Conservation (phyloP, 257 asterid species). For the Capsicum pubescens region DNA sequence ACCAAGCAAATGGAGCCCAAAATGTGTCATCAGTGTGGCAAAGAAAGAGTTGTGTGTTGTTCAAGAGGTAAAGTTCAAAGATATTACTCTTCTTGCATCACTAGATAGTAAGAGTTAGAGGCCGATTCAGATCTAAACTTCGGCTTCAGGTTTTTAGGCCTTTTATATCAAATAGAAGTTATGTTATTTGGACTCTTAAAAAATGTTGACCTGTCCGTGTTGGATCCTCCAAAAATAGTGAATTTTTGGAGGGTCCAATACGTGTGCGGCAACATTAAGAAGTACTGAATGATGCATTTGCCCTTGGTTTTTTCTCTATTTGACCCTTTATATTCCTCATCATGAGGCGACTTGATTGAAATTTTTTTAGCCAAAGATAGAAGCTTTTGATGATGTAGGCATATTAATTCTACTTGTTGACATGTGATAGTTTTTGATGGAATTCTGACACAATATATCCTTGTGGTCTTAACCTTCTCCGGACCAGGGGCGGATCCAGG, state of each 20-base stretch:
- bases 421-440: not conserved
- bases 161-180: no score
- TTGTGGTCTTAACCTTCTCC: no score
- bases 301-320: not conserved
- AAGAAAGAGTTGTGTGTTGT: constrained; percentile 57
- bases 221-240: no score
- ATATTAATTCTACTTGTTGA: not conserved
- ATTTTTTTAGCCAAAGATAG: not conserved
- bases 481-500: no score
- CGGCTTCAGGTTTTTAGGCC: not conserved
- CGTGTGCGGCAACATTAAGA: no score
- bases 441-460: not conserved
- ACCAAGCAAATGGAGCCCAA: constrained; percentile 29
- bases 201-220: no score
- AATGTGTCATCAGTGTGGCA: constrained; percentile 60
- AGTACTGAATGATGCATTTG: no score
- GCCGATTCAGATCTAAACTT: no score
- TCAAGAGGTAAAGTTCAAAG: constrained; percentile 49
- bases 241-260: no score
- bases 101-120: constrained; percentile 41
- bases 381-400: not conserved
- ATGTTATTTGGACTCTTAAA: no score
- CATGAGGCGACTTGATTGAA: no score
- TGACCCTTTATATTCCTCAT: not conserved
- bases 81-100: constrained; percentile 50